Evolutionary conservation across 192 early-diverging fungal genomes (phyloP), one percentile per base, ranked within the genome.

Genomic region (Oehlia diaphana): DNA sequence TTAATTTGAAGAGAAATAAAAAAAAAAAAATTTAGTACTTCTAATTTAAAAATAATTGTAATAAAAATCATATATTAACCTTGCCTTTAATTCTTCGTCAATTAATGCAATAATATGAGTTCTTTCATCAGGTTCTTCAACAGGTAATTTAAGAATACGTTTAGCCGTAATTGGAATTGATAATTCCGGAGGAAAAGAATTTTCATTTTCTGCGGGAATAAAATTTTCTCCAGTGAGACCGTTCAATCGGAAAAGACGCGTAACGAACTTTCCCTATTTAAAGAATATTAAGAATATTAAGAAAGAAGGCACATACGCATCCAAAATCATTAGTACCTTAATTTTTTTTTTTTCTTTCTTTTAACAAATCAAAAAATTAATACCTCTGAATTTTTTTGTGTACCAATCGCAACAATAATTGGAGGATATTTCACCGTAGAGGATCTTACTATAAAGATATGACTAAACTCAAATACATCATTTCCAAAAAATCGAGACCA

Each of bases 371-470:
- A 80, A 37, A 9, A 58, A 39, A 64, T 33, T 39, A 21, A 63
- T 19, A 47, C 31, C 26, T 49, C 74, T 72, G 71, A 81, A 86
- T 77, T 85, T 82, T 23, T 74, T 44, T n/a, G 82, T 81, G 50
- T 77, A 39, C 61, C 92, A 68, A 95, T 83, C 3, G 89, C 83
- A 21, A 87, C 91, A n/a, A 96, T 78, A 69, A 96, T 77, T 39
- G 95, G 93, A 2, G 94, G 94, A 39, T 88, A 88, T 68, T 91
- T 91, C 19, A 94, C 89, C n/a, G 89, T 87, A 9, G 90, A 81
- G 13, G 84, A 79, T 53, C 94, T 86, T 31, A 92, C 84, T 39
- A 92, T 70, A 44, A 82, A 73, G 4, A 94, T 61, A 39, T 84
- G 69, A 16, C 87, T 64, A 10, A 92, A 66, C 9, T 89, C 82